phyloP scores from a whole-genome alignment of 768 basidiomycete genomes.

The Leccinellum albellum region DNA sequence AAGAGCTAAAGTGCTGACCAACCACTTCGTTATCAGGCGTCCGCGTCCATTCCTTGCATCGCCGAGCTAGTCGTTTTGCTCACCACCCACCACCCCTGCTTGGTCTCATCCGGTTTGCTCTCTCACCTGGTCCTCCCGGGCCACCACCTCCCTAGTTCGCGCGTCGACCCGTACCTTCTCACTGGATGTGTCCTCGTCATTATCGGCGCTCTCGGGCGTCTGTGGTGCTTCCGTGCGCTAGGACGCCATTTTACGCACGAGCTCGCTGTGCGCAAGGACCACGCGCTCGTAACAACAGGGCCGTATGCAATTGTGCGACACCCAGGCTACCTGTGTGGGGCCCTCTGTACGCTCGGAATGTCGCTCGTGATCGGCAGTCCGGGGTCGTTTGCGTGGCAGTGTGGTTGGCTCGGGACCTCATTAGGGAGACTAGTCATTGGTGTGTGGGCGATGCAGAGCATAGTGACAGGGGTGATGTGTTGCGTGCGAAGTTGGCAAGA shows the following conservation, averaged over 20 bases:
- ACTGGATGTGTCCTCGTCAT: constrained; percentile 26
- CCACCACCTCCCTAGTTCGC: constrained; percentile 13
- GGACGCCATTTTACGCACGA: constrained; percentile 36
- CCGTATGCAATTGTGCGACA: constrained; percentile 37
- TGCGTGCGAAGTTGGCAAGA: constrained; percentile 26
- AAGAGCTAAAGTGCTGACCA: constrained; percentile 9
- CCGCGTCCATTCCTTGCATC: constrained; percentile 28
- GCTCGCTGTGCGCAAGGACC: constrained; percentile 28
- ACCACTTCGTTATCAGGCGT: constrained; percentile 9
- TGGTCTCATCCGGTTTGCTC: constrained; percentile 20
- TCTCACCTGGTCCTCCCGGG: constrained; percentile 17
- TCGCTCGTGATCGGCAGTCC: constrained; percentile 30
- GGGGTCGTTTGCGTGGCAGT: constrained; percentile 25
- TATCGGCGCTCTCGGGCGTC: constrained; percentile 32
- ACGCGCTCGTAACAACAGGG: constrained; percentile 31
- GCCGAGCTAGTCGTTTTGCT: constrained; percentile 24
- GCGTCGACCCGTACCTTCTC: constrained; percentile 27
- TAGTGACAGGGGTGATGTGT: constrained; percentile 26
- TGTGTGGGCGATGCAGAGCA: constrained; percentile 28
- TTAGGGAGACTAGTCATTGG: constrained; percentile 18
- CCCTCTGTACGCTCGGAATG: constrained; percentile 26
- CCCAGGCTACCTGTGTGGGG: constrained; percentile 30
- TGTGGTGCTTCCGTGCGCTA: constrained; percentile 34
- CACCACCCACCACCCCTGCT: constrained; percentile 14
- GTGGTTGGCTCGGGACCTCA: constrained; percentile 27